A percentile compares a stretch with the other conserved stretches of the same genome.
phyloP scores from a whole-genome alignment of 2,329 filamentous ascomycete genomes.

The Xylariaceae sp. region DNA sequence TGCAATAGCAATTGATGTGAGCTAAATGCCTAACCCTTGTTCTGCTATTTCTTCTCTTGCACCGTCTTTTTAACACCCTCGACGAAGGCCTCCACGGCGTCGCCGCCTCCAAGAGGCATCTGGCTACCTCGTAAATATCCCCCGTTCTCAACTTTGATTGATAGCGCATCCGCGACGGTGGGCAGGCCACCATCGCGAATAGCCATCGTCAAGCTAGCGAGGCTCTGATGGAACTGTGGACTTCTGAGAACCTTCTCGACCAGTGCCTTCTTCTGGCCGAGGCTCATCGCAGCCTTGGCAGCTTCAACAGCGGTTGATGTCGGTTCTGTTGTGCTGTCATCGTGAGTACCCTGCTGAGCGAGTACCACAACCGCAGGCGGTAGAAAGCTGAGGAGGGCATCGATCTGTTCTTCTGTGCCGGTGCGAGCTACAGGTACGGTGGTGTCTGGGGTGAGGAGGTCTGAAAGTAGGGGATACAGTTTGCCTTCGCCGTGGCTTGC shows the following conservation, averaged over 20 bases:
- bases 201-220: slow-evolving; percentile 81
- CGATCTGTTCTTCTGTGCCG: slow-evolving; percentile 63
- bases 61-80: slow-evolving; percentile 82
- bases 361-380: slow-evolving; percentile 77
- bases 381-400: slow-evolving; percentile 73
- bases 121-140: slow-evolving; percentile 75
- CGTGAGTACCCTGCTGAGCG: slow-evolving; percentile 63
- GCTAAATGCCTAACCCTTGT: background rate
- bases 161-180: slow-evolving; percentile 82
- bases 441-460: slow-evolving; percentile 74
- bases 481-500: slow-evolving; percentile 51
- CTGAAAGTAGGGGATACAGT: slow-evolving; percentile 78
- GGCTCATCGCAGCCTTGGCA: slow-evolving; percentile 69
- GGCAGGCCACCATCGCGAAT: slow-evolving; percentile 87
- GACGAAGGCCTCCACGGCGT: slow-evolving; percentile 88
- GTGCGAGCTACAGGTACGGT: slow-evolving; percentile 74
- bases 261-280: slow-evolving; percentile 75
- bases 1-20: no score
- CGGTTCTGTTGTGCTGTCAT: slow-evolving; percentile 61
- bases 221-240: slow-evolving; percentile 85
- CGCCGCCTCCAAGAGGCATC: slow-evolving; percentile 82
- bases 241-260: slow-evolving; percentile 80
- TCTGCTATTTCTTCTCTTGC: slow-evolving; percentile 49
- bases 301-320: slow-evolving; percentile 66
- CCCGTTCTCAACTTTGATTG: slow-evolving; percentile 78